Percentiles rank a stretch among this genome's conserved stretches.
These are phyloP conservation scores for Helicocarpus griseus DNA, from an alignment of 2,329 filamentous ascomycete genomes.

Conservation along the genomic window DNA sequence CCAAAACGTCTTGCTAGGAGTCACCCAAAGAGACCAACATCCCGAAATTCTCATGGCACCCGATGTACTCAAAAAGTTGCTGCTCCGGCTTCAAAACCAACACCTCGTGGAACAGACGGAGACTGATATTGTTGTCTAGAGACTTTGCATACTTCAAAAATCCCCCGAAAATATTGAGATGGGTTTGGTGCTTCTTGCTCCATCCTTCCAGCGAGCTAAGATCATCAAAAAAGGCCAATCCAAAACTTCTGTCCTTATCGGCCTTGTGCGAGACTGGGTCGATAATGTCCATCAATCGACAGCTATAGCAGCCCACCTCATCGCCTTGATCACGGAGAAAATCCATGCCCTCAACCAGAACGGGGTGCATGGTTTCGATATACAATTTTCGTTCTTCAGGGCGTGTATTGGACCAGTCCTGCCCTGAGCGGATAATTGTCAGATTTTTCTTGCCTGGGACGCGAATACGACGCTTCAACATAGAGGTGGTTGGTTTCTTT, in stretches of 20 bases:
- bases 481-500: background rate
- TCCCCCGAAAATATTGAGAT: constrained; percentile 33
- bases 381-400: constrained; percentile 36
- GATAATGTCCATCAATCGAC: constrained; percentile 36
- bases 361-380: constrained; percentile 37
- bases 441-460: constrained; percentile 33
- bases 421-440: constrained; percentile 36
- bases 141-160: constrained; percentile 32
- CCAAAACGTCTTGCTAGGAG: background rate
- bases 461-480: constrained; percentile 15
- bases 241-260: constrained; percentile 30
- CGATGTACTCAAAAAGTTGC: constrained; percentile 36
- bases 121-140: constrained; percentile 25
- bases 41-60: constrained; percentile 29
- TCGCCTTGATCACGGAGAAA: constrained; percentile 36
- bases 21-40: constrained; percentile 17
- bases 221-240: constrained; percentile 36
- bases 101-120: constrained; percentile 35
- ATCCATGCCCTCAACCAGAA: constrained; percentile 35
- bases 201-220: constrained; percentile 31
- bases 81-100: constrained; percentile 30
- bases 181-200: constrained; percentile 32
- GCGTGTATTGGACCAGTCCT: constrained; percentile 35
- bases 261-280: constrained; percentile 15
- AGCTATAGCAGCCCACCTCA: constrained; percentile 36